phyloP scores from a whole-genome alignment of 192 early-diverging fungal species.

The Umbelopsis vinacea region DNA sequence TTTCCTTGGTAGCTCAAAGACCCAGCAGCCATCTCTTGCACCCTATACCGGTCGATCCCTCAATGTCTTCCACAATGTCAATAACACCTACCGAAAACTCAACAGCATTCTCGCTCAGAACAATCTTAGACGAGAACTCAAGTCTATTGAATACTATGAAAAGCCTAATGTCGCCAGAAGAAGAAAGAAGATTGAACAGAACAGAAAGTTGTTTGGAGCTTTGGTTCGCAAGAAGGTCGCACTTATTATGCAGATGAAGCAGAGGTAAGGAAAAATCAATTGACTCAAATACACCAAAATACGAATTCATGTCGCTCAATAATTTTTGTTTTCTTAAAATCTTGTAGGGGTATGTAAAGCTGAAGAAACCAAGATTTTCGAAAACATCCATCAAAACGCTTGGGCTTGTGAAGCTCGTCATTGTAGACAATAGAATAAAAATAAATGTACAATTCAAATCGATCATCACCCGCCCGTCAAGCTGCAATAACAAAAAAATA shows the following conservation, averaged over 20 bases:
- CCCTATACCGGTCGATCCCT: constrained; percentile 58
- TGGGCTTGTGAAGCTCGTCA: neutral
- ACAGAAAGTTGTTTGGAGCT: constrained; percentile 60
- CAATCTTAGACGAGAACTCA: constrained; percentile 60
- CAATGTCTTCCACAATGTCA: constrained; percentile 42
- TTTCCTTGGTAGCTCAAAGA: constrained; percentile 26
- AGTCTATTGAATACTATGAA: constrained; percentile 62
- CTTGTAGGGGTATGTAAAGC: constrained; percentile 31
- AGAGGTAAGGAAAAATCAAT: constrained; percentile 31
- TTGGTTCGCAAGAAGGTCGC: constrained; percentile 66
- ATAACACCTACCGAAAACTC: constrained; percentile 57
- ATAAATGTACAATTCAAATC: constrained; percentile 21
- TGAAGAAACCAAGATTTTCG: neutral
- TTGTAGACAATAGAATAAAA: constrained; percentile 22
- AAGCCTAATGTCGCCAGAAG: constrained; percentile 69
- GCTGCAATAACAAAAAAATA: neutral
- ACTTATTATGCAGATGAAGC: constrained; percentile 69
- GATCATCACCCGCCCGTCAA: neutral
- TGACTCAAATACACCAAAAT: too few species aligned
- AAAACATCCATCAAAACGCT: neutral
- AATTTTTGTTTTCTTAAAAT: neutral
- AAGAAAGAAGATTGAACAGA: constrained; percentile 56
- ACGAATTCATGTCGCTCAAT: neutral
- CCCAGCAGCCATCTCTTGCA: constrained; percentile 38
- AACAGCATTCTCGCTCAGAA: constrained; percentile 62